phyloP scores from a whole-genome alignment of 1,284 basidiomycete genomes.

The Puccinia hordei region DNA sequence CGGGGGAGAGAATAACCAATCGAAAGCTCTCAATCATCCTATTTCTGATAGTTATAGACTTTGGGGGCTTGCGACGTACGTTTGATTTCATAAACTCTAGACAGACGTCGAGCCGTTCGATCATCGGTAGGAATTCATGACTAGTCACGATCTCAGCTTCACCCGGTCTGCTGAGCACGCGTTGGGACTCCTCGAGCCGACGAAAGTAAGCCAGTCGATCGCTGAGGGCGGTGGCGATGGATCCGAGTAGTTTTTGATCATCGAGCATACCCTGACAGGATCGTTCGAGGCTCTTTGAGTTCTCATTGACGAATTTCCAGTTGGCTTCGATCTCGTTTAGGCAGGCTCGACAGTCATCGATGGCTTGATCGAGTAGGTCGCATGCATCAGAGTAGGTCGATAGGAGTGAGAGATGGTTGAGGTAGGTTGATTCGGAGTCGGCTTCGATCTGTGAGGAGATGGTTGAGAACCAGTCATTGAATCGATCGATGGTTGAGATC shows the following conservation, averaged over 20 bases:
- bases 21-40: too few species aligned
- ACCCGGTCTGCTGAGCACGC: conserved; percentile 87
- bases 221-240: conserved; percentile 75
- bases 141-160: conserved; percentile 78
- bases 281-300: conserved; percentile 79
- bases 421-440: conserved; percentile 85
- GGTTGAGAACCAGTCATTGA: conserved; percentile 88
- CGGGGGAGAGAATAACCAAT: neutral
- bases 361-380: conserved; percentile 69
- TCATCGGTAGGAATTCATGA: conserved; percentile 87
- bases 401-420: conserved; percentile 75
- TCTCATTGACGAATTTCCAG: conserved; percentile 81
- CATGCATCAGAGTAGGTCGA: conserved; percentile 74
- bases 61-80: conserved; percentile 65
- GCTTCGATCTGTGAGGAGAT: conserved; percentile 84
- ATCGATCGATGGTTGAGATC: conserved; percentile 83
- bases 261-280: conserved; percentile 85
- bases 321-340: conserved; percentile 78
- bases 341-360: conserved; percentile 72
- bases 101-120: conserved; percentile 85
- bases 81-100: conserved; percentile 81
- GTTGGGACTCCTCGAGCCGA: conserved; percentile 81
- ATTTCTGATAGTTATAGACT: too few species aligned
- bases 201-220: conserved; percentile 83
- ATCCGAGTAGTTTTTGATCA: conserved; percentile 78